Percentiles rank a stretch among this genome's conserved stretches.
phyloP scores from a whole-genome alignment of 176 grass and related monocot species.

The Calamus simplicifolius region DNA sequence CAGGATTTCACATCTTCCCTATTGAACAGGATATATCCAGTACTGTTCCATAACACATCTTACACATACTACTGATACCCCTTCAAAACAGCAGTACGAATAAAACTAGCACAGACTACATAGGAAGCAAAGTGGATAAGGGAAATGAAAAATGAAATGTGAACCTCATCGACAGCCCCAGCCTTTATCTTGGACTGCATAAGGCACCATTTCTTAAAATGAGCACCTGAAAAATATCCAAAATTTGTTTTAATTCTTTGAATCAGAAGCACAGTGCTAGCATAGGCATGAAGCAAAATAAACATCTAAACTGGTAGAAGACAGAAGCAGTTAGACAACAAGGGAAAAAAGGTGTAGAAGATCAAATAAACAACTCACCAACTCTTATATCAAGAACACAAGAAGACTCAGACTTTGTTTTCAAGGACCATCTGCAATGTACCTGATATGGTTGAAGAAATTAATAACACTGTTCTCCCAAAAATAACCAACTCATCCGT shows the following conservation, averaged over 20 bases:
- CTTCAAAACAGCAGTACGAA: constrained; percentile 1
- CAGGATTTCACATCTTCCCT: no score
- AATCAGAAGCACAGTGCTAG: not conserved
- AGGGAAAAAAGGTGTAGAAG: not conserved
- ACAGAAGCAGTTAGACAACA: constrained; percentile 12
- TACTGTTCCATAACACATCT: no score
- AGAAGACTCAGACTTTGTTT: constrained; percentile 31
- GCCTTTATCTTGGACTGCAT: constrained; percentile 99
- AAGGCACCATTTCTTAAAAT: constrained; percentile 99
- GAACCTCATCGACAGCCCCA: constrained; percentile 93
- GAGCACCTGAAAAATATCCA: constrained; percentile 49
- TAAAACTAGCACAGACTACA: constrained; percentile 4
- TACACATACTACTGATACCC: no score
- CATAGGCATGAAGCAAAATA: not conserved
- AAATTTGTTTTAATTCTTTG: not conserved
- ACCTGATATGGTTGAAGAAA: constrained; percentile 38
- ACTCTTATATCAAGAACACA: constrained; percentile 42
- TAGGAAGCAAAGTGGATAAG: not conserved
- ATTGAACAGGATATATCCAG: no score
- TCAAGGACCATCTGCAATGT: constrained; percentile 78
- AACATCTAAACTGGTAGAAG: not conserved
- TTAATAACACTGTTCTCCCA: not conserved
- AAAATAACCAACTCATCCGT: no score
- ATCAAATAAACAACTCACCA: constrained; percentile 22
- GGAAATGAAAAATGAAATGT: constrained; percentile 7